These are phyloP conservation scores for Lipomyces spencermartinsiae DNA, from an alignment of 805 yeast genomes.

Conservation along the genomic window DNA sequence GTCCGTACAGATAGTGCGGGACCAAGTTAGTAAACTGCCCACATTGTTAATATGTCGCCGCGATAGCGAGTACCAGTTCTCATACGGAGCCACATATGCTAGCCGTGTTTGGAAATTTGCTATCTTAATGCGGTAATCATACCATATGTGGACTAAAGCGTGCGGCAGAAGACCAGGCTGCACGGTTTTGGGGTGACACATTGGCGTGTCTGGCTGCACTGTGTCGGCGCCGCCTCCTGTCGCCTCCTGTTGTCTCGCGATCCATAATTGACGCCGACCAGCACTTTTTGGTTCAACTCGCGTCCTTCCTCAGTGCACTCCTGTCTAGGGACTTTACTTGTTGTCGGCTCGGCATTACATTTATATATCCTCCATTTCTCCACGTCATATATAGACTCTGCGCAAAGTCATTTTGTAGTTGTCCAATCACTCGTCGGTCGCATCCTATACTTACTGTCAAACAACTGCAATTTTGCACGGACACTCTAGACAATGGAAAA, in stretches of 20 bases:
- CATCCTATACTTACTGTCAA: too few species aligned
- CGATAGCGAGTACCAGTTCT: too few species aligned
- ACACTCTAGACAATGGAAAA: constrained; percentile 28
- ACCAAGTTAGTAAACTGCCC: too few species aligned
- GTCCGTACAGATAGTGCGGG: too few species aligned
- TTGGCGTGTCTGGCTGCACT: not conserved
- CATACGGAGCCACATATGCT: too few species aligned
- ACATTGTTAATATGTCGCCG: too few species aligned
- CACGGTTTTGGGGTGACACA: not conserved
- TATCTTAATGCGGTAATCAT: not conserved
- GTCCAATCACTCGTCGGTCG: not conserved
- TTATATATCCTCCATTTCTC: not conserved
- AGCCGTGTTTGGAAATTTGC: not conserved
- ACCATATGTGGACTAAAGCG: not conserved
- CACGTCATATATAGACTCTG: not conserved
- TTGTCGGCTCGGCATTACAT: not conserved
- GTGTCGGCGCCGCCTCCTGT: not conserved
- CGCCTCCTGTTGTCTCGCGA: too few species aligned
- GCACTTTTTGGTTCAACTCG: not conserved
- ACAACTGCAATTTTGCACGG: not conserved
- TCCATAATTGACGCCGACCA: too few species aligned
- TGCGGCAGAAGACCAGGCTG: not conserved
- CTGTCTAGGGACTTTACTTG: not conserved
- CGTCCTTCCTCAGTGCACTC: not conserved
- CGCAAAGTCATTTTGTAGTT: not conserved